Conservation (phyloP, 495 filamentous ascomycete genomes). For the Tuber magnatum region DNA sequence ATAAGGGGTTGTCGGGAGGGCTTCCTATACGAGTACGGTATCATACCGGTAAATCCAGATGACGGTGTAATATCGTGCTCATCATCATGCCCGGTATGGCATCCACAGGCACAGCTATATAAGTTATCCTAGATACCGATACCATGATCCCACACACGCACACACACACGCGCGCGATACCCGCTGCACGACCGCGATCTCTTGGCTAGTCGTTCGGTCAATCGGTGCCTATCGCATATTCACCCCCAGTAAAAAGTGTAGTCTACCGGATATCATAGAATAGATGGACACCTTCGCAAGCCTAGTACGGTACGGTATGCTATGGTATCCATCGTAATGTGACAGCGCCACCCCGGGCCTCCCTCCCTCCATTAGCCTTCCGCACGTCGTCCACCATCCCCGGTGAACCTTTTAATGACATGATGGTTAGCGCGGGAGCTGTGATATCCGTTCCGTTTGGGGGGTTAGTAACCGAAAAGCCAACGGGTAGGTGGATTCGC, state of each 20-base stretch:
- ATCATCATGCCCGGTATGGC: neutral
- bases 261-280: neutral
- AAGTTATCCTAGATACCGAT: neutral
- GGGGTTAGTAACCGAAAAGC: neutral
- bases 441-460: neutral
- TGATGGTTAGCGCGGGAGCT: neutral
- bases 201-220: neutral
- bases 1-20: neutral
- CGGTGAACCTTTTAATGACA: neutral
- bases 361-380: neutral
- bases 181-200: neutral
- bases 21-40: neutral
- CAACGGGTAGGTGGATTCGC: neutral
- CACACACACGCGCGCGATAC: too few species aligned
- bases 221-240: neutral
- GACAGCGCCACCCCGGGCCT: neutral
- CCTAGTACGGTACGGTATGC: neutral
- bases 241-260: neutral
- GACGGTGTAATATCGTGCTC: neutral
- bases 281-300: neutral
- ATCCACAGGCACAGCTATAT: neutral
- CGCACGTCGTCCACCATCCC: neutral
- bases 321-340: neutral
- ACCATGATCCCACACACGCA: neutral
- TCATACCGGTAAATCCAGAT: neutral